Evolutionary conservation across 2,329 filamentous ascomycete genomes (phyloP).

Genomic region (Colletotrichum tofieldiae): DNA sequence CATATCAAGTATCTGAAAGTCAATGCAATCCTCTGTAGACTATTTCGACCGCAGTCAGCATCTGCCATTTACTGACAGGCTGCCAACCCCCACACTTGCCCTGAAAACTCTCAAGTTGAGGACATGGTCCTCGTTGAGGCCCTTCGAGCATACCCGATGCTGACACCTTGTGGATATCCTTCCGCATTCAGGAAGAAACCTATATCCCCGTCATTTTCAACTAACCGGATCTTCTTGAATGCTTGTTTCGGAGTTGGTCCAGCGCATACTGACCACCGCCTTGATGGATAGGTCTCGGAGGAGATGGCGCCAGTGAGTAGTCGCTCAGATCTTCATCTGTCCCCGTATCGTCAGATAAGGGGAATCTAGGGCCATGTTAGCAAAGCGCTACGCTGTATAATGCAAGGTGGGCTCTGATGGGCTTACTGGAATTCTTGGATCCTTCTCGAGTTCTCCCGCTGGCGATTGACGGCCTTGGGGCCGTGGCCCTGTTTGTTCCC

Average conservation of each 20-base stretch:
- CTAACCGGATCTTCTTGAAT: not conserved
- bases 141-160: not conserved
- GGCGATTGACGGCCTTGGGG: not conserved
- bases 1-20: too few relatives aligned
- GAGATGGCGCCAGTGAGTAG: constrained; percentile 31
- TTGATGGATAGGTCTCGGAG: constrained; percentile 39
- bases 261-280: constrained; percentile 37
- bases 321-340: not conserved
- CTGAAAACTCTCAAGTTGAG: not conserved
- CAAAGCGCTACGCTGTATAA: too few relatives aligned
- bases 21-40: not conserved
- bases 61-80: too few relatives aligned
- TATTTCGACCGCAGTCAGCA: not conserved
- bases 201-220: not conserved
- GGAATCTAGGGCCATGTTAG: constrained; percentile 1
- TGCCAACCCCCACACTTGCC: not conserved
- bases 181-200: too few relatives aligned
- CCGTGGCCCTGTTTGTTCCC: not conserved
- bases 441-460: constrained; percentile 1
- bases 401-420: not conserved
- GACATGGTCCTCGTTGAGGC: not conserved
- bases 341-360: not conserved
- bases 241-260: constrained; percentile 16
- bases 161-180: not conserved
- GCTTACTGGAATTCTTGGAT: constrained; percentile 14